These are phyloP conservation scores for Symbiodinium natans DNA, from an alignment of 73 alveolate species.

Conservation along the genomic window DNA sequence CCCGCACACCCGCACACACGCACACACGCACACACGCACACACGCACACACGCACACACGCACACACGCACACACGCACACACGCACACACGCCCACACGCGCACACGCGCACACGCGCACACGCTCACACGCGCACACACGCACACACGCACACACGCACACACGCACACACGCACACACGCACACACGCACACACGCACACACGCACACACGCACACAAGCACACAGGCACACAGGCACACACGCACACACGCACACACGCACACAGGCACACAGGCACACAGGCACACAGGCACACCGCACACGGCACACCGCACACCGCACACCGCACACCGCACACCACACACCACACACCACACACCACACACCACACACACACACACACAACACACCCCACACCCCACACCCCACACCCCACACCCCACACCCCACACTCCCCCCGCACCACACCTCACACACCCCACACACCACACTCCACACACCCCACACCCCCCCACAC, in stretches of 20 bases:
- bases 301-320: too few relatives aligned
- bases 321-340: too few relatives aligned
- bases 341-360: too few relatives aligned
- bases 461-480: too few relatives aligned
- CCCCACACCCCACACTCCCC: too few relatives aligned
- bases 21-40: neutral
- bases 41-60: neutral
- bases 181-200: slow-evolving; percentile 15
- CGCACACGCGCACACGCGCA: neutral
- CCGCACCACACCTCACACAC: too few relatives aligned
- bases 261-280: neutral
- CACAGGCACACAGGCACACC: too few relatives aligned
- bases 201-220: too few relatives aligned
- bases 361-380: too few relatives aligned
- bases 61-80: neutral
- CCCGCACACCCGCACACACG: neutral
- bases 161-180: slow-evolving; percentile 13
- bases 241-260: slow-evolving; percentile 13
- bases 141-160: slow-evolving; percentile 15
- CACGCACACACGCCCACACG: neutral
- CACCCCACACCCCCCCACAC: too few relatives aligned
- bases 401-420: too few relatives aligned
- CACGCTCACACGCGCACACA: slow-evolving; percentile 15
- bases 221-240: neutral
- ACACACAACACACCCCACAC: too few relatives aligned